Evolutionary conservation across 768 basidiomycete species (phyloP).

Genomic region (Amyloporia xantha): DNA sequence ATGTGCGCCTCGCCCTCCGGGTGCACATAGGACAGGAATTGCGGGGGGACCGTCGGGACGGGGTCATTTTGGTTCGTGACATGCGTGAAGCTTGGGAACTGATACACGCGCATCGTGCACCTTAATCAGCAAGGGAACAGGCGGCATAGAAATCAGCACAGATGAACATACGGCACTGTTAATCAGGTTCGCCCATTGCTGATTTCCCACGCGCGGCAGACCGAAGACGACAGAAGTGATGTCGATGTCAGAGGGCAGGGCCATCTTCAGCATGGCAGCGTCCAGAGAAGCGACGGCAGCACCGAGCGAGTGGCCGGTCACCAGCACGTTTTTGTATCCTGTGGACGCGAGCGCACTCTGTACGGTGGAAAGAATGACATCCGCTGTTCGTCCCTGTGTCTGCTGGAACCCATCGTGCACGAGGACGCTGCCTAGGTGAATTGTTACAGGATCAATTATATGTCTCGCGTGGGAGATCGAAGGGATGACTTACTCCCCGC

Average conservation of each 20-base stretch:
- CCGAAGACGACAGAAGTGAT: constrained; percentile 27
- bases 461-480: background rate
- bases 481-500: constrained; percentile 11
- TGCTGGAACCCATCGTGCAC: constrained; percentile 25
- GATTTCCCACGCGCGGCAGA: constrained; percentile 68
- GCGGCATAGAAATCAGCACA: constrained; percentile 72
- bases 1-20: constrained; percentile 33
- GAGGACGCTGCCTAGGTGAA: constrained; percentile 11
- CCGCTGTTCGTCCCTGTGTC: constrained; percentile 22
- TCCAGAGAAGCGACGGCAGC: constrained; percentile 28
- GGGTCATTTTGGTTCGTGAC: constrained; percentile 33
- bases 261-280: constrained; percentile 23
- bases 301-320: constrained; percentile 25
- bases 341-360: constrained; percentile 17
- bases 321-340: constrained; percentile 21
- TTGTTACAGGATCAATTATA: background rate
- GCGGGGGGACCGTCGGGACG: constrained; percentile 30
- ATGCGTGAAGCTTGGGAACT: constrained; percentile 18
- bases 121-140: constrained; percentile 80
- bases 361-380: constrained; percentile 21
- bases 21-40: constrained; percentile 39
- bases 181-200: constrained; percentile 76
- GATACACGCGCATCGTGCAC: constrained; percentile 57
- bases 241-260: constrained; percentile 18
- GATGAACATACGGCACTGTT: constrained; percentile 84